Evolutionary conservation across 2,329 filamentous ascomycete species (phyloP).

Genomic region (Pestalotiopsis sp.): DNA sequence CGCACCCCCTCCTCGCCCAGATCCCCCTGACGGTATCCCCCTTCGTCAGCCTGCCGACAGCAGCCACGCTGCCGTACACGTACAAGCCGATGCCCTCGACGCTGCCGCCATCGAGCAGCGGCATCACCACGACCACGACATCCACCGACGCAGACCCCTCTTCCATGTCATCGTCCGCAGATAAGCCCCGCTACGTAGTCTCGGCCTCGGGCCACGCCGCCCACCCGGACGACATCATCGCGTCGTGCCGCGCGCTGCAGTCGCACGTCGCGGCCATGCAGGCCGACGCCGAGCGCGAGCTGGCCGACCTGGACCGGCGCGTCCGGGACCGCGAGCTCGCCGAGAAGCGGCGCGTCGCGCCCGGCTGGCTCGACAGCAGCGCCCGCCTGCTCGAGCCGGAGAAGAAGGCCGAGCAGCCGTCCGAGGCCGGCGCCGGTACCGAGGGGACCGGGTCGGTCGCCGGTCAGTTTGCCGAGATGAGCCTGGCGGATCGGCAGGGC

Average conservation of each 20-base stretch:
- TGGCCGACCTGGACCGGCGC: slow-evolving; percentile 70
- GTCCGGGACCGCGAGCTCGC: slow-evolving; percentile 68
- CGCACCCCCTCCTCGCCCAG: slow-evolving; percentile 88
- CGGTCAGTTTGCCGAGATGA: slow-evolving; percentile 30
- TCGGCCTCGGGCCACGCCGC: slow-evolving; percentile 80
- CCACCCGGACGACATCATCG: slow-evolving; percentile 82
- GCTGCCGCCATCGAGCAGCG: slow-evolving; percentile 72
- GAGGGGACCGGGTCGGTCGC: slow-evolving; percentile 13
- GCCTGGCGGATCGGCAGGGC: slow-evolving; percentile 23
- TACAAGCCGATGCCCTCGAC: slow-evolving; percentile 90
- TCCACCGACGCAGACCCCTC: slow-evolving; percentile 14
- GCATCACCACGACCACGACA: slow-evolving; percentile 37
- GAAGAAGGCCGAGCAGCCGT: slow-evolving; percentile 33
- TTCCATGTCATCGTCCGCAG: neutral
- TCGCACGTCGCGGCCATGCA: slow-evolving; percentile 72
- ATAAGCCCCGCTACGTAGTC: slow-evolving; percentile 70
- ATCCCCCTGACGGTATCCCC: slow-evolving; percentile 92
- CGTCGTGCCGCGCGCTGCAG: slow-evolving; percentile 77
- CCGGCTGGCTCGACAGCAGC: slow-evolving; percentile 80
- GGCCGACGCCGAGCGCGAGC: slow-evolving; percentile 65
- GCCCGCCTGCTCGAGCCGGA: slow-evolving; percentile 70
- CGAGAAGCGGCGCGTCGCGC: slow-evolving; percentile 78
- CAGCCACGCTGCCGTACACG: slow-evolving; percentile 91
- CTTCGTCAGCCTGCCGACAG: slow-evolving; percentile 86
- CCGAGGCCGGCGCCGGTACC: neutral